These are phyloP conservation scores for Phytophthora rubi DNA, from an alignment of 352 stramenopile genomes.

Conservation along the genomic window DNA sequence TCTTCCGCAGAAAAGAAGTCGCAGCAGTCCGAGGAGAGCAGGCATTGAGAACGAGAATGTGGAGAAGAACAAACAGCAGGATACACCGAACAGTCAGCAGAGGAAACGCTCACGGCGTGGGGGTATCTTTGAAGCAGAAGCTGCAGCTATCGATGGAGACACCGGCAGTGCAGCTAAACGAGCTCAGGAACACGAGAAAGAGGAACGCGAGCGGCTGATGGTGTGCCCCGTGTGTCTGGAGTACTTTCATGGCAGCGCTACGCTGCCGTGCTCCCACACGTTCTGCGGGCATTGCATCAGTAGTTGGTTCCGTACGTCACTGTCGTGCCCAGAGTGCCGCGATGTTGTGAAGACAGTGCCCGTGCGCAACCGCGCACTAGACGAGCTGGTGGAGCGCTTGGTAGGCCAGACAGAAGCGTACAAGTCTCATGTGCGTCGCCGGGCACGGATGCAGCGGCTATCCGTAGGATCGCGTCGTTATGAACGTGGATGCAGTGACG, in stretches of 20 bases:
- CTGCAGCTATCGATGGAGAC: conserved; percentile 18
- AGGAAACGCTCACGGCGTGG: conserved; percentile 45
- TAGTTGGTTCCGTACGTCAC: conserved; percentile 77
- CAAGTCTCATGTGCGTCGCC: conserved; percentile 48
- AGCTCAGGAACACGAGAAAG: conserved; percentile 33
- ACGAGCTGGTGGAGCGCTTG: conserved; percentile 76
- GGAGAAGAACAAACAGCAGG: conserved; percentile 28
- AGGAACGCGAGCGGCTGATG: conserved; percentile 77
- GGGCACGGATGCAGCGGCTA: conserved; percentile 38
- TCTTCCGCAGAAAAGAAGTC: conserved; percentile 37
- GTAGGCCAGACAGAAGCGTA: conserved; percentile 72
- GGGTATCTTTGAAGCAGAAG: conserved; percentile 28
- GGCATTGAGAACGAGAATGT: conserved; percentile 27
- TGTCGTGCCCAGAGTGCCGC: conserved; percentile 84
- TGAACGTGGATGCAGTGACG: conserved; percentile 17
- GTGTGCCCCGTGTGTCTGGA: conserved; percentile 85
- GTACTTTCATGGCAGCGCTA: conserved; percentile 80
- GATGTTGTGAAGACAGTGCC: conserved; percentile 65
- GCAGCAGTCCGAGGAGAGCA: conserved; percentile 26
- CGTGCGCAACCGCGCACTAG: conserved; percentile 81
- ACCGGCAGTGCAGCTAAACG: conserved; percentile 11
- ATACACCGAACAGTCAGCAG: conserved; percentile 38
- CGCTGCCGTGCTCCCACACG: conserved; percentile 83
- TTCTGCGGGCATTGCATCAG: conserved; percentile 84
- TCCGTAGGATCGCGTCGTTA: conserved; percentile 21